Evolutionary conservation across 495 filamentous ascomycete species (phyloP).

Genomic region (Penicillium fimorum): DNA sequence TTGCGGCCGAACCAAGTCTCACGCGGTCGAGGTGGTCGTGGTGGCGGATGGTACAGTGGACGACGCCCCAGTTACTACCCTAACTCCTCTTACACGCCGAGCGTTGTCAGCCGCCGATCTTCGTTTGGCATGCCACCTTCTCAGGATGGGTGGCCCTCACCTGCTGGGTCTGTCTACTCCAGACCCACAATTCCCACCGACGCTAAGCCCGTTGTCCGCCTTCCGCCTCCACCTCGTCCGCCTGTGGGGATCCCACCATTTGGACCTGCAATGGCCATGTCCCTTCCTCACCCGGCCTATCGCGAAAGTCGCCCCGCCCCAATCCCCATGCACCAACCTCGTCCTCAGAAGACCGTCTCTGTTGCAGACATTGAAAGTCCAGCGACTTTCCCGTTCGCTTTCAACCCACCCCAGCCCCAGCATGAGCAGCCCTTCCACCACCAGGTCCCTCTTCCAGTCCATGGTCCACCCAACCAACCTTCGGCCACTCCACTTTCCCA

Average conservation of each 20-base stretch:
- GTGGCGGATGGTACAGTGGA: slow-evolving; percentile 66
- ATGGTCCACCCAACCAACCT: slow-evolving; percentile 68
- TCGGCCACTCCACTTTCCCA: slow-evolving; percentile 91
- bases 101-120: slow-evolving; percentile 85
- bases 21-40: slow-evolving; percentile 63
- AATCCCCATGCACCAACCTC: slow-evolving; percentile 93
- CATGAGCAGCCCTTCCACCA: slow-evolving; percentile 86
- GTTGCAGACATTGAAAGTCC: slow-evolving; percentile 93
- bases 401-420: slow-evolving; percentile 70
- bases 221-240: slow-evolving; percentile 65
- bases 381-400: slow-evolving; percentile 60
- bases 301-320: slow-evolving; percentile 72
- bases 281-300: slow-evolving; percentile 66
- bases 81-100: slow-evolving; percentile 84
- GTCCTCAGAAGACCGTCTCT: slow-evolving; percentile 91
- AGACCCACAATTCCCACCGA: slow-evolving; percentile 60
- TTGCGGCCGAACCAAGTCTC: slow-evolving; percentile 86
- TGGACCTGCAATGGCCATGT: slow-evolving; percentile 36
- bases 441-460: slow-evolving; percentile 72
- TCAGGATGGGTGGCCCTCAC: slow-evolving; percentile 73
- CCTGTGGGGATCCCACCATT: slow-evolving; percentile 31
- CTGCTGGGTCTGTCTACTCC: slow-evolving; percentile 72
- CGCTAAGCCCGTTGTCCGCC: slow-evolving; percentile 75
- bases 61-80: slow-evolving; percentile 79
- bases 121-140: slow-evolving; percentile 75